Percentiles rank a stretch among this genome's conserved stretches.
Evolutionary conservation across 345 rosid species (phyloP).

Genomic region (Salix exigua): DNA sequence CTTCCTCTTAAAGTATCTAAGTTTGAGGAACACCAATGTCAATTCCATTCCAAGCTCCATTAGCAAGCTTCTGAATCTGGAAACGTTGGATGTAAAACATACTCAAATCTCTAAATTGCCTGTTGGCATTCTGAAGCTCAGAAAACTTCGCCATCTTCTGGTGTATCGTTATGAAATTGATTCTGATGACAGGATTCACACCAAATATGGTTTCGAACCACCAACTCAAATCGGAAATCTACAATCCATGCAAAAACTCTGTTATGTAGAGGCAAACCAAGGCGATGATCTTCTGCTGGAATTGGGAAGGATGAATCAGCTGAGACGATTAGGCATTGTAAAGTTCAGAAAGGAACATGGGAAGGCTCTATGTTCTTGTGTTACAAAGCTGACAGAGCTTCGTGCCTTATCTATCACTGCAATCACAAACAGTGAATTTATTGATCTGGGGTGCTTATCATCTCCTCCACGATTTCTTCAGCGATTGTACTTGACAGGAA

Average conservation of each 20-base stretch:
- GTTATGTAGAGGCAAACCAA: constrained; percentile 2
- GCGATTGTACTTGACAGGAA: neutral
- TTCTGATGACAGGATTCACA: neutral
- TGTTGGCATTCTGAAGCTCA: constrained; percentile 10
- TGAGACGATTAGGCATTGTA: constrained; percentile 8
- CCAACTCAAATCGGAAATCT: constrained; percentile 13
- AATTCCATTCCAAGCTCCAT: constrained; percentile 13
- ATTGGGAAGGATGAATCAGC: neutral
- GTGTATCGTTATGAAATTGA: constrained; percentile 14
- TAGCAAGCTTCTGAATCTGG: constrained; percentile 22
- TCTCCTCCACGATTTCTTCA: constrained; percentile 18
- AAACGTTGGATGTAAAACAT: constrained; percentile 27
- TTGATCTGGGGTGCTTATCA: constrained; percentile 27
- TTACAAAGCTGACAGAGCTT: constrained; percentile 3
- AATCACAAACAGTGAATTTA: constrained; percentile 18
- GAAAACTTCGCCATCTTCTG: constrained; percentile 15
- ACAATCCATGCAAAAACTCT: neutral
- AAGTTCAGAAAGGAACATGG: constrained; percentile 5
- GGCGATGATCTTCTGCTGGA: neutral
- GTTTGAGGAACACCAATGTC: constrained; percentile 15
- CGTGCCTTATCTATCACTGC: constrained; percentile 28
- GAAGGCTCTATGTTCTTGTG: constrained; percentile 3
- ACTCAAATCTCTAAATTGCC: constrained; percentile 15
- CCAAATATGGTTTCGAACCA: constrained; percentile 13
- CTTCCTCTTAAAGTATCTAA: constrained; percentile 10